phyloP scores from a whole-genome alignment of 176 grass and related monocot species.

The Rhynchospora tenuis region DNA sequence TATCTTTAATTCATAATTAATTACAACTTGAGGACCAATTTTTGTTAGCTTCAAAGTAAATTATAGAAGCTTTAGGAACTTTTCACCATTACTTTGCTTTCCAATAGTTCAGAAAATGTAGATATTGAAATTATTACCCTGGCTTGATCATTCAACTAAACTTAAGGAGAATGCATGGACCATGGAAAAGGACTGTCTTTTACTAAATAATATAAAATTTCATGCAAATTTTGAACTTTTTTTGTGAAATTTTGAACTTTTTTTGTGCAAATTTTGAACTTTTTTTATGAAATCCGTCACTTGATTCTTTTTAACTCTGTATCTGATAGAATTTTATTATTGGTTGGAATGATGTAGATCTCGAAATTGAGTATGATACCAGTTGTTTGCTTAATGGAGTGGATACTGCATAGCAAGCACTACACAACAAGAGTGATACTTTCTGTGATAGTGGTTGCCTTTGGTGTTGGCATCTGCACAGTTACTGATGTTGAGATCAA shows the following conservation, averaged over 20 bases:
- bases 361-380: conserved; percentile 58
- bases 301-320: not conserved
- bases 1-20: not conserved
- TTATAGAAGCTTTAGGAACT: not conserved
- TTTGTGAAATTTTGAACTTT: not conserved
- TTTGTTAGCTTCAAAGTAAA: not conserved
- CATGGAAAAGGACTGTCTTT: not conserved
- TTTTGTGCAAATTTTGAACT: not conserved
- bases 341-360: conserved; percentile 26
- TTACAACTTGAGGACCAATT: not conserved
- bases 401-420: conserved; percentile 42
- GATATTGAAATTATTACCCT: not conserved
- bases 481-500: conserved; percentile 44
- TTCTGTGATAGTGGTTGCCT: conserved; percentile 38
- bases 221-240: not conserved
- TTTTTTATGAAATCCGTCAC: not conserved
- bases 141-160: not conserved
- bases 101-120: not conserved
- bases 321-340: not conserved
- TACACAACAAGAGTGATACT: conserved; percentile 43
- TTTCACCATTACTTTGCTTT: not conserved
- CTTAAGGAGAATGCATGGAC: not conserved
- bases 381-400: conserved; percentile 47
- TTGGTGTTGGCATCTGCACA: conserved; percentile 41
- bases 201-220: not conserved